phyloP scores from a whole-genome alignment of 2,329 filamentous ascomycete species.

The Botrytis elliptica region DNA sequence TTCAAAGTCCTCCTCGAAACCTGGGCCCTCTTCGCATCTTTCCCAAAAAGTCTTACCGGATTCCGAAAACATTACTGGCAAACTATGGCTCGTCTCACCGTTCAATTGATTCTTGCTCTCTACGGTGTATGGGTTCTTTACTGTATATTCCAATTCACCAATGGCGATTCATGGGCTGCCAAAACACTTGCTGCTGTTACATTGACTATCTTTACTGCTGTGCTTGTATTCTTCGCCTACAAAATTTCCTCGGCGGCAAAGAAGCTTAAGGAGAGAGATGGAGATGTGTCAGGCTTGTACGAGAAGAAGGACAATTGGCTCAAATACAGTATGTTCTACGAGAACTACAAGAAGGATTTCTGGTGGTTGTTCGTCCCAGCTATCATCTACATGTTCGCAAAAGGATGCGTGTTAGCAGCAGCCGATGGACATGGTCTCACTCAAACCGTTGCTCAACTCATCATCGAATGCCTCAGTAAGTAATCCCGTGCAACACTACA shows the following conservation, averaged over 20 bases:
- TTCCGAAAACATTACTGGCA: conserved; percentile 98
- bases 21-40: conserved; percentile 86
- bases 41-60: conserved; percentile 73
- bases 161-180: conserved; percentile 91
- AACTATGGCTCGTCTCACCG: conserved; percentile 83
- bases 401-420: conserved; percentile 81
- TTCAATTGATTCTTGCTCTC: conserved; percentile 82
- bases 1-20: conserved; percentile 88
- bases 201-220: conserved; percentile 72
- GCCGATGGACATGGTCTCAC: conserved; percentile 81
- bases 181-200: conserved; percentile 81
- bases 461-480: conserved; percentile 66
- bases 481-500: background rate
- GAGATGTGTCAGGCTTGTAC: conserved; percentile 71
- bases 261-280: conserved; percentile 71
- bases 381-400: conserved; percentile 87
- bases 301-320: conserved; percentile 89
- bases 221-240: conserved; percentile 81
- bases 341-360: conserved; percentile 88
- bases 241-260: conserved; percentile 77
- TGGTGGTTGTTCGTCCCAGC: conserved; percentile 96
- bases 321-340: conserved; percentile 97
- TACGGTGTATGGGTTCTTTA: conserved; percentile 96
- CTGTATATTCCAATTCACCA: conserved; percentile 92
- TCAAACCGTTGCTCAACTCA: conserved; percentile 76